Evolutionary conservation across 805 yeast species (phyloP).

Genomic region (Nakazawaea pomicola): DNA sequence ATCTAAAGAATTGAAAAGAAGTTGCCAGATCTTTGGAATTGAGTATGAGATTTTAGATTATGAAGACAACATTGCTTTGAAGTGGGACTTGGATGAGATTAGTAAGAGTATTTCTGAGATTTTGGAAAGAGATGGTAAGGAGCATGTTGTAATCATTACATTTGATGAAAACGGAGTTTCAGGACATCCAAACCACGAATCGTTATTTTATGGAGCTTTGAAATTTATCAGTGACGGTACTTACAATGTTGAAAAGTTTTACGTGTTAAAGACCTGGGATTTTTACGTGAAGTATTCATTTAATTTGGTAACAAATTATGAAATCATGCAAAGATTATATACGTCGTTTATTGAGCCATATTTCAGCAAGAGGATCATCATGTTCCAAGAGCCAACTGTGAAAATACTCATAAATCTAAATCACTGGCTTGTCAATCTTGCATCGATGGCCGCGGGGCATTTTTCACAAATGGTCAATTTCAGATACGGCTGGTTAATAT

Average conservation of each 20-base stretch:
- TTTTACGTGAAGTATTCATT: conserved; percentile 43
- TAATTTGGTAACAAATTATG: conserved; percentile 34
- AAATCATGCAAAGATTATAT: conserved; percentile 20
- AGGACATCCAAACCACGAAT: conserved; percentile 78
- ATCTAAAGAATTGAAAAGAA: conserved; percentile 48
- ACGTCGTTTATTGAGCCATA: conserved; percentile 7
- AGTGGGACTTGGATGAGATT: conserved; percentile 51
- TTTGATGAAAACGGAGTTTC: conserved; percentile 85
- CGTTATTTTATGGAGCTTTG: conserved; percentile 49
- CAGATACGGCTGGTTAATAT: conserved; percentile 79
- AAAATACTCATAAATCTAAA: conserved; percentile 35
- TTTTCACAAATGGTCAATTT: conserved; percentile 93
- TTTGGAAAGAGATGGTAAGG: conserved; percentile 14
- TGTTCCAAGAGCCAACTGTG: conserved; percentile 23
- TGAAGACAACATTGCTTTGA: conserved; percentile 61
- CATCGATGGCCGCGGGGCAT: conserved; percentile 82
- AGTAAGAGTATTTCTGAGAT: conserved; percentile 10
- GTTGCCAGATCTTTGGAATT: conserved; percentile 53
- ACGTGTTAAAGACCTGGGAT: conserved; percentile 28
- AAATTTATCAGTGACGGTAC: conserved; percentile 24
- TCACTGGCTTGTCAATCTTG: conserved; percentile 36
- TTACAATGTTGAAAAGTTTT: conserved; percentile 15
- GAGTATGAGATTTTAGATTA: conserved; percentile 37
- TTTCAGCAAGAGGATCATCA: conserved; percentile 6
- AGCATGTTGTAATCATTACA: conserved; percentile 49